Percentiles rank a stretch among this genome's conserved stretches.
Conservation (phyloP, 129 eudicot species). For the Ambrosia artemisiifolia region DNA sequence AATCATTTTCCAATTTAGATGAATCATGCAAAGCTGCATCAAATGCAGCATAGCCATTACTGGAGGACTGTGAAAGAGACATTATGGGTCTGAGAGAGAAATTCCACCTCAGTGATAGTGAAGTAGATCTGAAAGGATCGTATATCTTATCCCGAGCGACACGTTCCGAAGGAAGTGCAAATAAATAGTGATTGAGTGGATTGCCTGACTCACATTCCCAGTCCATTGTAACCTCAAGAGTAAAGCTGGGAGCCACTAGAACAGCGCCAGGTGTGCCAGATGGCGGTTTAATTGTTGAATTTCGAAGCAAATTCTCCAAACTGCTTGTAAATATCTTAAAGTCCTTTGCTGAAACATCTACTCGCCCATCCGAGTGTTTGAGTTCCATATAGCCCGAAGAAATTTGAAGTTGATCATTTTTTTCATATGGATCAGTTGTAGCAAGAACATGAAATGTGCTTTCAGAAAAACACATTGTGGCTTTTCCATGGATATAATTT, state of each 20-base stretch:
- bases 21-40: constrained; percentile 47
- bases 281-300: constrained; percentile 56
- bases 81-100: constrained; percentile 68
- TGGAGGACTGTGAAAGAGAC: constrained; percentile 41
- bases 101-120: constrained; percentile 83
- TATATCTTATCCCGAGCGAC: constrained; percentile 56
- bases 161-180: constrained; percentile 92
- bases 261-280: constrained; percentile 55
- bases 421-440: constrained; percentile 95
- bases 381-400: constrained; percentile 71
- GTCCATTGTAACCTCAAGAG: constrained; percentile 84
- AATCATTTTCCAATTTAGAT: constrained; percentile 29
- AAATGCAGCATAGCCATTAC: constrained; percentile 30
- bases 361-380: constrained; percentile 86
- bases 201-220: constrained; percentile 97
- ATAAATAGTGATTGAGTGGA: constrained; percentile 84
- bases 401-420: constrained; percentile 64
- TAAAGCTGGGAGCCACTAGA: constrained; percentile 75
- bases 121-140: constrained; percentile 93
- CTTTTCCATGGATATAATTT: constrained; percentile 80
- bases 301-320: constrained; percentile 72
- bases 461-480: constrained; percentile 58
- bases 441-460: constrained; percentile 79
- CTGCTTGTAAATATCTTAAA: constrained; percentile 88
- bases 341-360: constrained; percentile 69